Percentiles rank a stretch among this genome's conserved stretches.
phyloP scores from a whole-genome alignment of 331 rosid genomes.

The Dryas integrifolia region DNA sequence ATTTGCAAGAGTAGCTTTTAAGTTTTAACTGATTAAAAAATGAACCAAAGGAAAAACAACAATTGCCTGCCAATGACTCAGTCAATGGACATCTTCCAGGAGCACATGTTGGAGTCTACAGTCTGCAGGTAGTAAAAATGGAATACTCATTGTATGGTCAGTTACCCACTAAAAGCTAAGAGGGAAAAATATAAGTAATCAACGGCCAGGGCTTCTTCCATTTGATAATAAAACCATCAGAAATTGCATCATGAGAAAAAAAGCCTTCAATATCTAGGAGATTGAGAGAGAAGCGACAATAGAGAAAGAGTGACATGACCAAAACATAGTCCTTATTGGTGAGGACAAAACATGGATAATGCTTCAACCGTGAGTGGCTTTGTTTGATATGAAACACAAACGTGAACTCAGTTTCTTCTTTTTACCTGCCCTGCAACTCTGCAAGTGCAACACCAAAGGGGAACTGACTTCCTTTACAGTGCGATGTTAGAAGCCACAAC shows the following conservation, averaged over 20 bases:
- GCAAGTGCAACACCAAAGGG: constrained; percentile 7
- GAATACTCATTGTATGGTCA: too few species aligned
- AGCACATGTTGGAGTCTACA: too few species aligned
- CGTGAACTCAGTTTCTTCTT: constrained; percentile 41
- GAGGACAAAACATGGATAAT: constrained; percentile 60
- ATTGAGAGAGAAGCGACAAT: not conserved
- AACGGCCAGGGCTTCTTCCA: not conserved
- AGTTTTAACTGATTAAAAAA: too few species aligned
- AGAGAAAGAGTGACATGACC: constrained; percentile 40
- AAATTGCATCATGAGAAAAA: not conserved
- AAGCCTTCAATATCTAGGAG: not conserved
- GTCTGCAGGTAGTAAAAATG: too few species aligned
- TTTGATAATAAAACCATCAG: not conserved
- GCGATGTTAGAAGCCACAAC: not conserved
- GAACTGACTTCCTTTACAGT: constrained; percentile 22
- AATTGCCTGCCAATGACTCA: too few species aligned
- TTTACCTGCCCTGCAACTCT: constrained; percentile 29
- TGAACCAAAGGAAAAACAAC: too few species aligned
- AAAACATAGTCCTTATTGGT: constrained; percentile 36
- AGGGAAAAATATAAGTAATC: too few species aligned
- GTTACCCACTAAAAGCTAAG: too few species aligned
- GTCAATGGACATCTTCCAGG: too few species aligned
- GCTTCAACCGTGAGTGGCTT: constrained; percentile 48
- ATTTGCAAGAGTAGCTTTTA: too few species aligned
- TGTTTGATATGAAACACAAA: constrained; percentile 54